A percentile compares a stretch with the other conserved stretches of the same genome.
phyloP scores from a whole-genome alignment of 73 alveolate genomes.

The Effrenium voratum region DNA sequence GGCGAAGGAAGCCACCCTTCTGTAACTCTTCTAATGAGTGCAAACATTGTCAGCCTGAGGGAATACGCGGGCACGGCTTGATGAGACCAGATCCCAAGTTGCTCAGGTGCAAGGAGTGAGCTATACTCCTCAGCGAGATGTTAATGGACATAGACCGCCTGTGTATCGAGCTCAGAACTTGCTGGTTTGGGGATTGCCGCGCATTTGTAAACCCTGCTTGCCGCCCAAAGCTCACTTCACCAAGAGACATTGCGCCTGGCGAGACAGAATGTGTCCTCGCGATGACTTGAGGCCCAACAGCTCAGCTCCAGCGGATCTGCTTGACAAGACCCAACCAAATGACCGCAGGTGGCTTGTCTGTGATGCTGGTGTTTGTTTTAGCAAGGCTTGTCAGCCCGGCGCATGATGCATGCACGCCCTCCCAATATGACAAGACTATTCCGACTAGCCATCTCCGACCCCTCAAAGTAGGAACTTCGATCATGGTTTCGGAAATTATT shows the following conservation, averaged over 20 bases:
- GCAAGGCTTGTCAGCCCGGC: background rate
- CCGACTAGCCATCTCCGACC: background rate
- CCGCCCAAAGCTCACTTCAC: background rate
- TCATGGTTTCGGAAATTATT: background rate
- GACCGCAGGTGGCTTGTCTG: background rate
- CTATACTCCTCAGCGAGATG: conserved; percentile 21
- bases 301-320: too few species aligned
- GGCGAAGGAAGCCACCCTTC: too few species aligned
- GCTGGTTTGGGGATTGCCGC: background rate
- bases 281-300: background rate
- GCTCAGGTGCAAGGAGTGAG: conserved; percentile 38
- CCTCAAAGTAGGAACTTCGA: background rate
- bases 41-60: background rate
- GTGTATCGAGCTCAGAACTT: background rate
- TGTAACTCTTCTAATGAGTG: too few species aligned
- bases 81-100: background rate
- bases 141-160: background rate
- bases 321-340: too few species aligned
- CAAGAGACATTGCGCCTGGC: background rate
- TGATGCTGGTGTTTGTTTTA: background rate
- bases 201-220: too few species aligned
- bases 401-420: background rate
- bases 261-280: background rate
- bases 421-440: background rate
- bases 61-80: background rate